A percentile compares a stretch with the other conserved stretches of the same genome.
These are phyloP conservation scores for Phylloporus scabripes DNA, from an alignment of 768 basidiomycete species.

Conservation along the genomic window DNA sequence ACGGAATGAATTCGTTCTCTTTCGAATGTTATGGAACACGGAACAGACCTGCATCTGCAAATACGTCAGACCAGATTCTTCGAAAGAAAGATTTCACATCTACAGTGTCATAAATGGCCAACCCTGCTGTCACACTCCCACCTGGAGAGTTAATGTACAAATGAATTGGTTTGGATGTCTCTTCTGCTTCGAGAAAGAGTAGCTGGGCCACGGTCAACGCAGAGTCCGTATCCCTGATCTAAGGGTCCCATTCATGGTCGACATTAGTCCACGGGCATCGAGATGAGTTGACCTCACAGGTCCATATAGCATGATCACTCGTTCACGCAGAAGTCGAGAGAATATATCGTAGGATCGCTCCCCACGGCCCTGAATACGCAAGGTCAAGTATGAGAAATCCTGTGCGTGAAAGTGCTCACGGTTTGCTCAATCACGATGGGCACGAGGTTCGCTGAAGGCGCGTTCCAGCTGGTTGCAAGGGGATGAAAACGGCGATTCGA, in stretches of 20 bases:
- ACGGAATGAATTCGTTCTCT: constrained; percentile 24
- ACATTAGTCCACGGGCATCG: constrained; percentile 7
- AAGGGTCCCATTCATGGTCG: constrained; percentile 10
- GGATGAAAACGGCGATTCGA: constrained; percentile 49
- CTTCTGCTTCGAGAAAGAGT: constrained; percentile 94
- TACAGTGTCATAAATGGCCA: constrained; percentile 98
- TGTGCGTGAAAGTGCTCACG: constrained; percentile 36
- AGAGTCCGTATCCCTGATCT: constrained; percentile 90
- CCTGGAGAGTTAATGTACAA: constrained; percentile 97
- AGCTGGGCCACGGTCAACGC: constrained; percentile 88
- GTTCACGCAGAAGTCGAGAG: constrained; percentile 85
- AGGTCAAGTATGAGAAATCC: constrained; percentile 11
- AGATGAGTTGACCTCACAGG: constrained; percentile 51
- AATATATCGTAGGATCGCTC: constrained; percentile 95
- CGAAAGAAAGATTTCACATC: constrained; percentile 20
- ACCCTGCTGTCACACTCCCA: constrained; percentile 90
- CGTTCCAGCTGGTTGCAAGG: constrained; percentile 39
- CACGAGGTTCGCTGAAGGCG: constrained; percentile 62
- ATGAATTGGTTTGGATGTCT: constrained; percentile 90
- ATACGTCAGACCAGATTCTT: constrained; percentile 15
- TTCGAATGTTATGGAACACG: constrained; percentile 1
- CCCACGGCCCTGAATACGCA: constrained; percentile 58
- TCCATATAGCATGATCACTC: constrained; percentile 94
- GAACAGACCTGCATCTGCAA: constrained; percentile 64
- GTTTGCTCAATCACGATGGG: constrained; percentile 95